Evolutionary conservation across 352 stramenopile species (phyloP), one percentile per base, ranked within the genome.

Genomic region (Thraustotheca clavata): DNA sequence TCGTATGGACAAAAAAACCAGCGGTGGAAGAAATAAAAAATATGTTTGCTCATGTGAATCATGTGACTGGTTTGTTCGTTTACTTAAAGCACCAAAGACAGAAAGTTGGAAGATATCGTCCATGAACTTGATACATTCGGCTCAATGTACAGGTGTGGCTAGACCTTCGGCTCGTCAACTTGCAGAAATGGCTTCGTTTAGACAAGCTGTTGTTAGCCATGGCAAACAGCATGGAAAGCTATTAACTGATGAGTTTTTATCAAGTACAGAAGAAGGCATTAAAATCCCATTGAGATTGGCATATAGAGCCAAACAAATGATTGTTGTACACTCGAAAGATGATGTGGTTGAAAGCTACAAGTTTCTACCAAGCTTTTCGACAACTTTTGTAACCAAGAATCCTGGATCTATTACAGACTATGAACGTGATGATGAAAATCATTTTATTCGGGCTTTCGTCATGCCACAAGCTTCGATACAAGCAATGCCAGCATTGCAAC

Each of bases 81-180:
- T 90, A 16, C 76, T 89, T 29, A 89, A 89, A 65, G 80, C 79
- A 1, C 83, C 77, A 72, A 92, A 92, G 67, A 86, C 79, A n/a
- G 87, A 90, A 70, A 92, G 84, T 70, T 92, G 83, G 83, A 92
- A 92, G 61, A 92, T 92, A 69, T 92, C 83, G 33, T 79, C 80
- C n/a, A 92, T 92, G 83, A 89, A 90, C 43, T 62, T 92, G 26
- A 83, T 81, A 54, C 83, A 92, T 60, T 87, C 80, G 40, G 72
- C 79, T 0, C 69, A 70, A n/a, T 92, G 83, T 71, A 77, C 70
- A 0, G 83, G 83, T 14, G 69, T 74, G 24, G 68, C 79, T 1
- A 86, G 88, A 62, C 83, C 83, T n/a, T 89, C 80, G 0, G 79
- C 83, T 6, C 73, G 80, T 1, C 80, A 92, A 69, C 72, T 92